A percentile compares a stretch with the other conserved stretches of the same genome.
phyloP scores from a whole-genome alignment of 768 basidiomycete genomes.

The Tubosaeta sp. region DNA sequence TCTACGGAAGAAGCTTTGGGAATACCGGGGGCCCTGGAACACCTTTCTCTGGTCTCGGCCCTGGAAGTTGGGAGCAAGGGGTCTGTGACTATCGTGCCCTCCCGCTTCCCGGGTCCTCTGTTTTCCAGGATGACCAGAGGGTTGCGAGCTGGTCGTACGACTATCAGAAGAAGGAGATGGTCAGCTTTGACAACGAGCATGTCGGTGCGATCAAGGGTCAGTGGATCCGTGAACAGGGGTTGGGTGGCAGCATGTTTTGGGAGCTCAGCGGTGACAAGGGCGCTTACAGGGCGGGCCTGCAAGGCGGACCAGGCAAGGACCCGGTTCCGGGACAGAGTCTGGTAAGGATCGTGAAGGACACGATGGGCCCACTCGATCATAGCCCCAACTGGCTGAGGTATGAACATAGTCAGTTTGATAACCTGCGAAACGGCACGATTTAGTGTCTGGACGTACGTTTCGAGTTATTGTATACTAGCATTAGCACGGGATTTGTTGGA shows the following conservation, averaged over 20 bases:
- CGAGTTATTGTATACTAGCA: neutral
- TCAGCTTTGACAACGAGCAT: constrained; percentile 74
- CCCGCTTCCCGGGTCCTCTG: constrained; percentile 67
- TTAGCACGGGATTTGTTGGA: neutral
- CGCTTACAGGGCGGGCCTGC: constrained; percentile 62
- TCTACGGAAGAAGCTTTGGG: constrained; percentile 91
- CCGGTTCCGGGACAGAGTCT: constrained; percentile 66
- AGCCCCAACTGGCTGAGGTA: constrained; percentile 82
- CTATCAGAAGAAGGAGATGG: constrained; percentile 66
- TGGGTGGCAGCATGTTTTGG: constrained; percentile 96
- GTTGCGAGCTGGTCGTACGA: constrained; percentile 87
- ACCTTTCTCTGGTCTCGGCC: constrained; percentile 77
- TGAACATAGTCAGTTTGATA: constrained; percentile 71
- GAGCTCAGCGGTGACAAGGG: constrained; percentile 88
- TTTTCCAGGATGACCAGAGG: constrained; percentile 59
- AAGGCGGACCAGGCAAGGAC: constrained; percentile 70
- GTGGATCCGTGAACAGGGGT: constrained; percentile 69
- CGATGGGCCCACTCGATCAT: constrained; percentile 71
- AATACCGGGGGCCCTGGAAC: constrained; percentile 79
- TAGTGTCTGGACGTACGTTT: constrained; percentile 11
- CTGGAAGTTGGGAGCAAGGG: constrained; percentile 87
- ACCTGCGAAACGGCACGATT: constrained; percentile 66
- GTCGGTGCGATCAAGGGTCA: constrained; percentile 71
- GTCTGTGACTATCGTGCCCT: constrained; percentile 92
- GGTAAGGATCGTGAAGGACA: constrained; percentile 67